Conservation (phyloP, 805 yeast species). For the Maudiozyma serrabonitensis region DNA sequence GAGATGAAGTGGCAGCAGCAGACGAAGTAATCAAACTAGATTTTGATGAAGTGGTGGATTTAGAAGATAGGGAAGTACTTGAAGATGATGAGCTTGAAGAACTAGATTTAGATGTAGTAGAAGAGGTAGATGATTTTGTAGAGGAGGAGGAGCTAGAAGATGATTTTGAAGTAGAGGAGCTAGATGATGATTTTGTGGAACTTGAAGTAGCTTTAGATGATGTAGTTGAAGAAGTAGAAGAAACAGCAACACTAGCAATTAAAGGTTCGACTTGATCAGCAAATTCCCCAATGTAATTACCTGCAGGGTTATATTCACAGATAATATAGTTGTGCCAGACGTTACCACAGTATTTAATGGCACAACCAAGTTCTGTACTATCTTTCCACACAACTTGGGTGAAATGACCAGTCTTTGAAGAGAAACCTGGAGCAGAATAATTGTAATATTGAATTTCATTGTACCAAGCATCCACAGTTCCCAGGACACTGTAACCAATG, state of each 20-base stretch:
- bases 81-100: background rate
- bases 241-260: background rate
- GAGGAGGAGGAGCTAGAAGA: background rate
- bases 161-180: background rate
- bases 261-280: conserved; percentile 22
- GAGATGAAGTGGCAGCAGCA: background rate
- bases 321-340: conserved; percentile 53
- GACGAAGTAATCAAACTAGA: background rate
- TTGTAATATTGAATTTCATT: conserved; percentile 48
- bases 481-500: conserved; percentile 38
- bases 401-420: conserved; percentile 50
- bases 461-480: conserved; percentile 64
- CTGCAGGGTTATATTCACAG: conserved; percentile 68
- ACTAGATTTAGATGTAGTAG: background rate
- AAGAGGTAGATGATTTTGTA: background rate
- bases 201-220: background rate
- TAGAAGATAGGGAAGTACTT: background rate
- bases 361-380: conserved; percentile 61
- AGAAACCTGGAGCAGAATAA: conserved; percentile 40
- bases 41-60: background rate
- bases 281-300: conserved; percentile 55
- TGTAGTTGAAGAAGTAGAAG: background rate
- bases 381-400: conserved; percentile 67
- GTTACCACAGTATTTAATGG: conserved; percentile 46
- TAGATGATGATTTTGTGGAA: background rate